Evolutionary conservation across 371 early-diverging fungal genomes (phyloP).

Genomic region (Mucor piriformis): DNA sequence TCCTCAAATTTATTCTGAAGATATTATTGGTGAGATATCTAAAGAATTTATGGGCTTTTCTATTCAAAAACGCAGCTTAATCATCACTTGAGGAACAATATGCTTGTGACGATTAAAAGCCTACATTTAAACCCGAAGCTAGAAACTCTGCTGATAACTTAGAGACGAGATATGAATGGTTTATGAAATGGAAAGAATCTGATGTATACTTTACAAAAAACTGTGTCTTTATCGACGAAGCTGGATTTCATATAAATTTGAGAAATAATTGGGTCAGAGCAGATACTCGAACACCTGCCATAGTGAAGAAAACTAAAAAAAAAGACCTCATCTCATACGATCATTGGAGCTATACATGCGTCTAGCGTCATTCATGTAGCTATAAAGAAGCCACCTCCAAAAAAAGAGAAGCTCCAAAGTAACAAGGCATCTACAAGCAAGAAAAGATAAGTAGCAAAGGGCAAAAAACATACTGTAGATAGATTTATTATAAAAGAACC

Average conservation of each 20-base stretch:
- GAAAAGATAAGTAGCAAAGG: conserved; percentile 19
- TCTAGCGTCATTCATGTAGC: conserved; percentile 15
- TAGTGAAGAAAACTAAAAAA: conserved; percentile 9
- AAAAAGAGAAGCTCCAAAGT: conserved; percentile 11
- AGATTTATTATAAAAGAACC: conserved; percentile 17
- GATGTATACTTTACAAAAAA: conserved; percentile 18
- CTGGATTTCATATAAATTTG: conserved; percentile 24
- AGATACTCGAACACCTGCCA: conserved; percentile 2
- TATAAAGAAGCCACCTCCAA: conserved; percentile 10
- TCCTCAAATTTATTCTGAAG: conserved; percentile 16
- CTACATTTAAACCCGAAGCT: conserved; percentile 3
- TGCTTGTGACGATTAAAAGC: conserved; percentile 13
- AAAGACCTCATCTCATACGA: conserved; percentile 16
- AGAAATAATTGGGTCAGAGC: conserved; percentile 12
- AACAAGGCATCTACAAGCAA: conserved; percentile 11
- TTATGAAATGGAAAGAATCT: conserved; percentile 9
- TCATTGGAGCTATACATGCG: conserved; percentile 16
- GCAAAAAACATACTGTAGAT: conserved; percentile 17
- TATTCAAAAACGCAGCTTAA: conserved; percentile 18
- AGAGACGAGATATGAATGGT: conserved; percentile 23
- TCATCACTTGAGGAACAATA: conserved; percentile 20
- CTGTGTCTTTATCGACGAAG: conserved; percentile 25
- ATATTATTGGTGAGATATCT: conserved; percentile 5
- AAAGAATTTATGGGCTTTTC: conserved; percentile 13
- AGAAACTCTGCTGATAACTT: conserved; percentile 11